These are phyloP conservation scores for Coprinopsis sp. DNA, from an alignment of 768 basidiomycete species.

Conservation along the genomic window DNA sequence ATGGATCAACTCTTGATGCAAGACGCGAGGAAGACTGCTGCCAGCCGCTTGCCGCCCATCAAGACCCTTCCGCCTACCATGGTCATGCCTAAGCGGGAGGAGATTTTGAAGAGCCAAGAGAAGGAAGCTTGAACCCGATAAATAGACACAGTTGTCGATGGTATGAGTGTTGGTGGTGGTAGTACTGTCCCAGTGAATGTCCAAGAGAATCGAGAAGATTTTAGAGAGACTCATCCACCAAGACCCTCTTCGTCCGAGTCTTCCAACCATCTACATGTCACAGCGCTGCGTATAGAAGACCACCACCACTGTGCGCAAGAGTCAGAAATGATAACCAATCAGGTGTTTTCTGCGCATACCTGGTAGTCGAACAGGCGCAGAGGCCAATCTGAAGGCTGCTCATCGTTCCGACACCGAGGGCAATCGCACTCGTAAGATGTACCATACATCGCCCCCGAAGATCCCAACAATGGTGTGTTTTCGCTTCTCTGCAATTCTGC, in stretches of 20 bases:
- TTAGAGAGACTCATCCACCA: background rate
- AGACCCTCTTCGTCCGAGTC: slow-evolving; percentile 46
- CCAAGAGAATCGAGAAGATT: background rate
- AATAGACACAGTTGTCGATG: no score
- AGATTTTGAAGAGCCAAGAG: slow-evolving; percentile 12
- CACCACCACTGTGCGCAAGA: slow-evolving; percentile 70
- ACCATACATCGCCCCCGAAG: background rate
- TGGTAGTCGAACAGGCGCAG: slow-evolving; percentile 61
- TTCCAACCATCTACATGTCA: slow-evolving; percentile 58
- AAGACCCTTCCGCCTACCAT: slow-evolving; percentile 91
- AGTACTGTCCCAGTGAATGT: no score
- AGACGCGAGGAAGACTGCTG: slow-evolving; percentile 73
- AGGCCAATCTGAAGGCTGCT: slow-evolving; percentile 65
- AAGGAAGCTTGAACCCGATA: background rate
- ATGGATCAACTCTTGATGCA: slow-evolving; percentile 93
- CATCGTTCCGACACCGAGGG: slow-evolving; percentile 31
- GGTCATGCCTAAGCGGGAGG: slow-evolving; percentile 54
- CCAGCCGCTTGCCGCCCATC: slow-evolving; percentile 74
- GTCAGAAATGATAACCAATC: background rate
- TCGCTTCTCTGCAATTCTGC: background rate
- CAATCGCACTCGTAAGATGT: background rate
- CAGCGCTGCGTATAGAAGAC: slow-evolving; percentile 63
- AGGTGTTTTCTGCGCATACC: slow-evolving; percentile 38
- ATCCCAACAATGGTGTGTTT: slow-evolving; percentile 2
- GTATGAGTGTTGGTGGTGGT: no score